Evolutionary conservation across 176 grass and related monocot genomes (phyloP), one percentile per base, ranked within the genome.

Genomic region (Aegilops longissima): DNA sequence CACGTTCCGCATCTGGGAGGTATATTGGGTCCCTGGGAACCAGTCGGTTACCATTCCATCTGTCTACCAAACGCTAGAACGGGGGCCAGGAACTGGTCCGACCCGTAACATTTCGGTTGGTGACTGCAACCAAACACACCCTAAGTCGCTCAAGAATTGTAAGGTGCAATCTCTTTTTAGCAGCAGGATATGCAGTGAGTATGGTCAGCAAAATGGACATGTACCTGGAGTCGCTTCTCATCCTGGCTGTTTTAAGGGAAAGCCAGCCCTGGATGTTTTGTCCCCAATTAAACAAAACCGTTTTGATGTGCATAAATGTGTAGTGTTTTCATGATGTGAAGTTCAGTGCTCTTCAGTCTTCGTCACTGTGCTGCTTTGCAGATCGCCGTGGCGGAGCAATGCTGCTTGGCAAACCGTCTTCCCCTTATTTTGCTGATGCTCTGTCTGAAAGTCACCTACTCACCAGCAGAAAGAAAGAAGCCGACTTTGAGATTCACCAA

Each of bases 311-410:
- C 61, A 80, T 80, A 47, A 44, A 35, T 29, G 24, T 9, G 2
- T 23, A 47, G 30, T 65, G 8, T 71, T 27, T 16, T 35, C 34
- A 31, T 31, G 30, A 62, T 62, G 38, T 23, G 34, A 71, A 54
- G 3, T 81, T 88, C 64, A 42, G 30, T 73, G 49, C 49, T 52
- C 49, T 52, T 52, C 14, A 40, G n/a, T 63, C 25, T n/a, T 85
- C 72, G 27, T 35, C 36, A 7, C 29, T 42, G 9, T 70, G 30
- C 16, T 51, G 42, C 42, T 44, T 3, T 12, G 42, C 42, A 44
- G 16, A 30, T 62, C 54, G 38, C 25, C 66, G 24, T 72, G 4
- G 66, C 12, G 10, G 77, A 35, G 52, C 52, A 39, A n/a, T 44
- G 25, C 70, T 84, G 35, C 52, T 84, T 20, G 38, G 24, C 77